Conservation (phyloP, 1,139 yeast species). For the Suhomyces chickasaworum region DNA sequence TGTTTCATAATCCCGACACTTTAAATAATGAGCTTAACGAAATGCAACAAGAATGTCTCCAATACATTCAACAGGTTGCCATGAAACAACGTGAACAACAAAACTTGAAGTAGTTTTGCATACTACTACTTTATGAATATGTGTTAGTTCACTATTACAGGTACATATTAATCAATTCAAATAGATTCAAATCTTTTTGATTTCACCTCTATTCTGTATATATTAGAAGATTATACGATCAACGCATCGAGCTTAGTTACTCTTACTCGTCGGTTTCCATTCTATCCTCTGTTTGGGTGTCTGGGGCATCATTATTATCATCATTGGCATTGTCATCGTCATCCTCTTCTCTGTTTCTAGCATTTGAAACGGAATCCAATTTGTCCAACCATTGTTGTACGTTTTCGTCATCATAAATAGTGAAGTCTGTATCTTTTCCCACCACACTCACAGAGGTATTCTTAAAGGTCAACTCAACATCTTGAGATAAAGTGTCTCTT, state of each 20-base stretch:
- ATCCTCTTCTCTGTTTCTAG: slow-evolving; percentile 48
- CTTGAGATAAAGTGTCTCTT: slow-evolving; percentile 92
- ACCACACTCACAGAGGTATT: slow-evolving; percentile 93
- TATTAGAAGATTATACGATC: slow-evolving; percentile 10
- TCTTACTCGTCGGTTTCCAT: slow-evolving; percentile 62
- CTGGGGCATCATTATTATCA: slow-evolving; percentile 21
- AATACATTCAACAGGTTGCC: slow-evolving; percentile 56
- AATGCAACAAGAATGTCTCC: slow-evolving; percentile 53
- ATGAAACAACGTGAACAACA: slow-evolving; percentile 28
- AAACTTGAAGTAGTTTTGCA: neutral
- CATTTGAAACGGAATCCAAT: slow-evolving; percentile 60
- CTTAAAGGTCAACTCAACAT: slow-evolving; percentile 79
- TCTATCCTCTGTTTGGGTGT: slow-evolving; percentile 35
- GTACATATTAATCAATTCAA: neutral
- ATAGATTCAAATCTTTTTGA: neutral
- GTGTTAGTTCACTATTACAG: neutral
- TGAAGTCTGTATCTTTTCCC: slow-evolving; percentile 75
- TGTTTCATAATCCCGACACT: slow-evolving; percentile 36
- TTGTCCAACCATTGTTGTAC: slow-evolving; percentile 80
- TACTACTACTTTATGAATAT: neutral
- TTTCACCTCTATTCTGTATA: slow-evolving; percentile 11
- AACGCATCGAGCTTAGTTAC: slow-evolving; percentile 4
- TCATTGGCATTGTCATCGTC: slow-evolving; percentile 40
- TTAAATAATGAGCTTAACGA: slow-evolving; percentile 50
- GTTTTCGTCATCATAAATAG: slow-evolving; percentile 80